A percentile compares a stretch with the other conserved stretches of the same genome.
phyloP scores from a whole-genome alignment of 108 stramenopile genomes.

The Seminavis robusta region DNA sequence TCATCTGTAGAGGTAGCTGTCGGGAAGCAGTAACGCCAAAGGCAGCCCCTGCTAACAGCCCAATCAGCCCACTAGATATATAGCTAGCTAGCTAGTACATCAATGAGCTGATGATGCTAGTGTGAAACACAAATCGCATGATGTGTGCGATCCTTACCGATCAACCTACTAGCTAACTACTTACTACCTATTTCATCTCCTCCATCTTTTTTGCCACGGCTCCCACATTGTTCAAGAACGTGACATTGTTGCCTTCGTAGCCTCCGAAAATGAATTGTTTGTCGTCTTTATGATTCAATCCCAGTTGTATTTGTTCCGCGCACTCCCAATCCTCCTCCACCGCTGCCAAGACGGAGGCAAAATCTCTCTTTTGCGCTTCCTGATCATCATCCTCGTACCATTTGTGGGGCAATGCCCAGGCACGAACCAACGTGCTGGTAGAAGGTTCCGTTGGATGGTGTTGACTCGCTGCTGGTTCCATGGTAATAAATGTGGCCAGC shows the following conservation, averaged over 20 bases:
- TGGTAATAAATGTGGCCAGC: neutral
- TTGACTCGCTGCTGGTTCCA: neutral
- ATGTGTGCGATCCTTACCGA: too few relatives aligned
- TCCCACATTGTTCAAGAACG: slow-evolving; percentile 3
- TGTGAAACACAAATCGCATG: too few relatives aligned
- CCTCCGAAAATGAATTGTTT: neutral
- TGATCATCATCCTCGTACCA: neutral
- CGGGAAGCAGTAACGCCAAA: too few relatives aligned
- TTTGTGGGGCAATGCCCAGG: neutral
- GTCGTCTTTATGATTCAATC: slow-evolving; percentile 2
- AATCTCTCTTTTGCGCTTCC: slow-evolving; percentile 4
- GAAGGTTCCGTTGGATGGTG: too few relatives aligned
- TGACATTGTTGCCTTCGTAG: slow-evolving; percentile 11
- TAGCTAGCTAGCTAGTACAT: too few relatives aligned
- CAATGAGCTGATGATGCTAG: too few relatives aligned
- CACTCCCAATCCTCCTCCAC: slow-evolving; percentile 20
- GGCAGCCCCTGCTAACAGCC: too few relatives aligned
- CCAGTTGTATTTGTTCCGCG: slow-evolving; percentile 7
- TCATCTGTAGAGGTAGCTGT: too few relatives aligned
- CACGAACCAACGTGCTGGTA: neutral
- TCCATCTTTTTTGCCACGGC: neutral
- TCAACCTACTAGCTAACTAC: too few relatives aligned
- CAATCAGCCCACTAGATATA: too few relatives aligned
- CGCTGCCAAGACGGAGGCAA: neutral
- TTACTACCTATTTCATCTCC: too few relatives aligned